A percentile compares a stretch with the other conserved stretches of the same genome.
phyloP scores from a whole-genome alignment of 2,329 filamentous ascomycete species.

The Blastomyces silverae region DNA sequence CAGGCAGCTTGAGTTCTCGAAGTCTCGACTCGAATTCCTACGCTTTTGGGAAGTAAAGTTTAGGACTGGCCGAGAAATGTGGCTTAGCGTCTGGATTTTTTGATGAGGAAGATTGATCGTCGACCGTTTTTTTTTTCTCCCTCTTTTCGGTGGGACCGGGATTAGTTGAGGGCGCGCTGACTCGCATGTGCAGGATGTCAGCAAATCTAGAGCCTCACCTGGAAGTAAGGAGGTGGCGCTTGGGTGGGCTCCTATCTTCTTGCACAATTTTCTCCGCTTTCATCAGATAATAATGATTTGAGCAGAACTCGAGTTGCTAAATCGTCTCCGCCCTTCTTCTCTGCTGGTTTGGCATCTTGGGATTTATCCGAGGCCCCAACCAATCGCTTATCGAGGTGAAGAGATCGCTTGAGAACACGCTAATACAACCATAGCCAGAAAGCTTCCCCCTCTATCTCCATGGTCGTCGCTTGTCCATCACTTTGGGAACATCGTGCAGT shows the following conservation, averaged over 20 bases:
- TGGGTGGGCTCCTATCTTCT: not conserved
- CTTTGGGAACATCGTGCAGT: not conserved
- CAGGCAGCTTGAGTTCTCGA: not conserved
- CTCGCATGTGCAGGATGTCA: not conserved
- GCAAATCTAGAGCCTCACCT: not conserved
- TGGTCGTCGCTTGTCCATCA: not conserved
- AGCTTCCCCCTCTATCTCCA: not conserved
- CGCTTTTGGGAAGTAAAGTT: not conserved
- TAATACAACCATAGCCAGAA: not conserved
- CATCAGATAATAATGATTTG: not conserved
- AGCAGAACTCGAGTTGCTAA: not conserved
- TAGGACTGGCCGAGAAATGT: not conserved
- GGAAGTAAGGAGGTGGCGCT: not conserved
- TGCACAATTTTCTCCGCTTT: not conserved
- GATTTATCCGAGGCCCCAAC: not conserved
- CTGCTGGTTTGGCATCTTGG: not conserved
- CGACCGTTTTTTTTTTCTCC: not conserved
- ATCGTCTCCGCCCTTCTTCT: not conserved
- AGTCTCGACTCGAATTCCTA: not conserved
- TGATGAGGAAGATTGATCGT: not conserved
- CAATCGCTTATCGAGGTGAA: not conserved
- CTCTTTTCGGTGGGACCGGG: not conserved
- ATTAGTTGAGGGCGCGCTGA: not conserved
- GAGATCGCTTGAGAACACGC: not conserved
- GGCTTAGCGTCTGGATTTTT: not conserved